Evolutionary conservation across 2,329 filamentous ascomycete species (phyloP).

Genomic region (Pseudogymnoascus pannorum): DNA sequence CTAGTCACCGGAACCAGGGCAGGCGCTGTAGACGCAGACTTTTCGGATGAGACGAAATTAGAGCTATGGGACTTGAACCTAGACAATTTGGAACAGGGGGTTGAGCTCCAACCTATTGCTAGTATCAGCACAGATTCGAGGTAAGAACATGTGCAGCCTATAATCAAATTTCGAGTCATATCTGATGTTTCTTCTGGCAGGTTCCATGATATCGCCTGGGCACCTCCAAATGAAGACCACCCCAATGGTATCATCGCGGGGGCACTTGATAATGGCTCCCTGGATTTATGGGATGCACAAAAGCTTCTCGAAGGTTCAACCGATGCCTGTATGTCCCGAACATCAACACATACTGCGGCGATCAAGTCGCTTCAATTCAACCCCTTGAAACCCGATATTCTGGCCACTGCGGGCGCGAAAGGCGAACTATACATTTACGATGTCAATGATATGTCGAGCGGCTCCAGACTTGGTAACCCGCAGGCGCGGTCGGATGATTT

Average conservation of each 20-base stretch:
- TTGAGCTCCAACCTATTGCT: conserved; percentile 79
- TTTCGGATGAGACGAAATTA: conserved; percentile 92
- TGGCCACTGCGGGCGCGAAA: conserved; percentile 88
- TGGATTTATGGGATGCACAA: conserved; percentile 88
- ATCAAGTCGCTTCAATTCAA: conserved; percentile 98
- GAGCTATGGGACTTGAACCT: conserved; percentile 93
- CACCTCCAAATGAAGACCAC: conserved; percentile 68
- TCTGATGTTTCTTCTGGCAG: conserved; percentile 41
- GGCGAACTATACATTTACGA: conserved; percentile 97
- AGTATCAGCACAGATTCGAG: conserved; percentile 84
- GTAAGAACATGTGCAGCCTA: conserved; percentile 40
- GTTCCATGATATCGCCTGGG: conserved; percentile 97
- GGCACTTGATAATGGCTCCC: conserved; percentile 85
- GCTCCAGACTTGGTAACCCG: conserved; percentile 80
- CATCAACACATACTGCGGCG: conserved; percentile 81
- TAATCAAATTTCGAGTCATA: background rate
- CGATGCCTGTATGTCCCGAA: conserved; percentile 78
- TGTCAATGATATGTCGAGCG: conserved; percentile 78
- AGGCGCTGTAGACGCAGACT: conserved; percentile 92
- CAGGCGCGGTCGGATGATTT: conserved; percentile 90
- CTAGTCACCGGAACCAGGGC: conserved; percentile 91
- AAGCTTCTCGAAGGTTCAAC: conserved; percentile 50
- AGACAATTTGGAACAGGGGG: conserved; percentile 64
- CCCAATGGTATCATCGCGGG: conserved; percentile 87
- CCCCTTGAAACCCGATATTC: conserved; percentile 78